phyloP scores from a whole-genome alignment of 2,329 filamentous ascomycete genomes.

The Cryphonectria nitschkei region DNA sequence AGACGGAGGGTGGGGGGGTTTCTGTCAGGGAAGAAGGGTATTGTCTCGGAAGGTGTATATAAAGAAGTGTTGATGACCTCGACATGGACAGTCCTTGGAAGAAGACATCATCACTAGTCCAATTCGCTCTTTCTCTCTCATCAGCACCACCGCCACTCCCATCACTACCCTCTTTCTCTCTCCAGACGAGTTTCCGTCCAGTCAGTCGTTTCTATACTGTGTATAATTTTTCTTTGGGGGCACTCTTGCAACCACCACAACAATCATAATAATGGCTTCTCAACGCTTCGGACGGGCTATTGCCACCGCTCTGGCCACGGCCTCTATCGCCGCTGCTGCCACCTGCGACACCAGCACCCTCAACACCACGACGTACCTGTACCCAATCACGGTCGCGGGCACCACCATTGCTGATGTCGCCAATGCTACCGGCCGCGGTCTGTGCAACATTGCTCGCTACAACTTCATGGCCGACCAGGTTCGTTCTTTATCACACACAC shows the following conservation, averaged over 20 bases:
- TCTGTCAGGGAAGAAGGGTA: too few species aligned
- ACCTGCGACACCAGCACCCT: constrained; percentile 16
- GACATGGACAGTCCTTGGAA: neutral
- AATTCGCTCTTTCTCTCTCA: neutral
- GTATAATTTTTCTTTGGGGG: neutral
- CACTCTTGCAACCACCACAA: neutral
- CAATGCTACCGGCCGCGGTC: constrained; percentile 7
- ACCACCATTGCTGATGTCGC: constrained; percentile 10
- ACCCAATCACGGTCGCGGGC: constrained; percentile 6
- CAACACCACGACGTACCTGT: constrained; percentile 15
- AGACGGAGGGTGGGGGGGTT: too few species aligned
- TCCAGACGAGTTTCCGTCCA: neutral
- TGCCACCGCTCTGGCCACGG: constrained; percentile 19
- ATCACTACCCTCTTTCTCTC: neutral
- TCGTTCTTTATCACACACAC: neutral
- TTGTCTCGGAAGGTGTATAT: neutral
- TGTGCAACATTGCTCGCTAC: constrained; percentile 18
- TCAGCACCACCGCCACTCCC: neutral
- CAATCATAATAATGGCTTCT: neutral
- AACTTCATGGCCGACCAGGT: constrained; percentile 23
- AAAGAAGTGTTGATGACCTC: neutral
- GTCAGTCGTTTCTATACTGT: neutral
- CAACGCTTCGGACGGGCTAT: constrained; percentile 8
- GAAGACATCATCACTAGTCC: neutral
- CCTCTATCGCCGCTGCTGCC: constrained; percentile 16